Base-by-base conservation (phyloP, 257 asterid genomes). In the Forsythia viridissima region DNA sequence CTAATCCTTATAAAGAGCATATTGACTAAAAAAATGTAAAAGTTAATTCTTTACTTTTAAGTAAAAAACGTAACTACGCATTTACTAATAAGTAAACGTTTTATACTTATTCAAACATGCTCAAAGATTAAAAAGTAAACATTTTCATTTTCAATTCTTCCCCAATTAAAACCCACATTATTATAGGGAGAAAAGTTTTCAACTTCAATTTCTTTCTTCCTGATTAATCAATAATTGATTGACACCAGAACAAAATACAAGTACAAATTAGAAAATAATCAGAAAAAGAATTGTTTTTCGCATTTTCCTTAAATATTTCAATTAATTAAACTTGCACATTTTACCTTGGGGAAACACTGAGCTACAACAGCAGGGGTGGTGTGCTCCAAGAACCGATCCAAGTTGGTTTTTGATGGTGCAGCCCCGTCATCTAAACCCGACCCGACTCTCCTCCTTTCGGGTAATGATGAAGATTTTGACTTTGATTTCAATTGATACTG, bases 361-460 rank as follows among this genome's bases (percentile, higher is more conserved):
- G 94, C 91, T 6, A 91, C 88, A 71, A 95, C 96, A 74, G 76
- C 83, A 2, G 97, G 98, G 24, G 96, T 93, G 21, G 97, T 93
- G 82, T 89, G 91, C 82, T 93, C 92, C 86, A 93, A 73, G 72
- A 95, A 92, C 72, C 94, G 97, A 85, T 95, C 97, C 89, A 95
- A 87, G 79, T 93, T 88, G 24, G 93, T 82, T 12, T 82, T 51
- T 7, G 87, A 74, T 18, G 68, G 38, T 8, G 76, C 69, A 9
- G 85, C 72, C 16, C 81, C 82, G 13, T 80, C 84, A 46, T 80
- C 85, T 39, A 72, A 90, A 76, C 70, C 84, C 70, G 86, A 71
- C 83, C 73, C 84, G 67, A 73, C 44, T 76, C 72, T 87, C 78
- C 68, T 82, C 18, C 55, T 82, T 13, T 77, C 80, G 2, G 90